phyloP scores from a whole-genome alignment of 495 filamentous ascomycete genomes.

The Hyaloscypha bicolor region DNA sequence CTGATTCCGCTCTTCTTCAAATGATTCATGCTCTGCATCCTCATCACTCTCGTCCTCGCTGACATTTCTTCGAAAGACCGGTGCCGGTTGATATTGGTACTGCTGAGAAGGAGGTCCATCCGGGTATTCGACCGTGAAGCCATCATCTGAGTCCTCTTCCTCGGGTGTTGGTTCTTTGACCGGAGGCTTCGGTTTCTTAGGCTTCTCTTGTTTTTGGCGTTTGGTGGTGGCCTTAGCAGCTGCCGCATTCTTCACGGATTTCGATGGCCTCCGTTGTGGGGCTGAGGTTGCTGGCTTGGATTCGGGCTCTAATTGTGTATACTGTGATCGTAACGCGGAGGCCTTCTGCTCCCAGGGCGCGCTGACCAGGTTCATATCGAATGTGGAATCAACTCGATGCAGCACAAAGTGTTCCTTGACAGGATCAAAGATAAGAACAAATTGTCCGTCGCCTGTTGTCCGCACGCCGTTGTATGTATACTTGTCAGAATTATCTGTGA shows the following conservation, averaged over 20 bases:
- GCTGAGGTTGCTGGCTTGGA: constrained; percentile 11
- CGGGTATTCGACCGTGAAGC: constrained; percentile 33
- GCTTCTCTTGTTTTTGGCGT: constrained; percentile 26
- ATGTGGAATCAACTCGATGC: constrained; percentile 59
- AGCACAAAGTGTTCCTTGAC: constrained; percentile 55
- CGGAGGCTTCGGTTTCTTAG: constrained; percentile 29
- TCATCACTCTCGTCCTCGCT: constrained; percentile 28
- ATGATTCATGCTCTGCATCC: constrained; percentile 31
- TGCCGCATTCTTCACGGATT: constrained; percentile 20
- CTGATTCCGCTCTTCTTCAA: constrained; percentile 32
- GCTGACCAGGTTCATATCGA: constrained; percentile 57
- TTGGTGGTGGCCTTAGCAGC: constrained; percentile 20
- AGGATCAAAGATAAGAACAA: constrained; percentile 57
- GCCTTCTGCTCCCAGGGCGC: constrained; percentile 30
- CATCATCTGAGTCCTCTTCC: constrained; percentile 36
- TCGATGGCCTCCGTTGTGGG: constrained; percentile 25
- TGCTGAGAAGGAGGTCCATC: constrained; percentile 16
- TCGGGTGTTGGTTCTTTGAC: constrained; percentile 33
- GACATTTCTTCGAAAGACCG: constrained; percentile 23
- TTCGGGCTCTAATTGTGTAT: constrained; percentile 24
- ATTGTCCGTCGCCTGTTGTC: constrained; percentile 50
- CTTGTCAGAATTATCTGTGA: constrained; percentile 46
- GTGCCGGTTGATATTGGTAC: constrained; percentile 18
- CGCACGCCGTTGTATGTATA: constrained; percentile 53
- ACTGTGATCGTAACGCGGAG: constrained; percentile 23